These are phyloP conservation scores for Cadophora luteo-olivacea DNA, from an alignment of 2,329 filamentous ascomycete species.

Conservation along the genomic window DNA sequence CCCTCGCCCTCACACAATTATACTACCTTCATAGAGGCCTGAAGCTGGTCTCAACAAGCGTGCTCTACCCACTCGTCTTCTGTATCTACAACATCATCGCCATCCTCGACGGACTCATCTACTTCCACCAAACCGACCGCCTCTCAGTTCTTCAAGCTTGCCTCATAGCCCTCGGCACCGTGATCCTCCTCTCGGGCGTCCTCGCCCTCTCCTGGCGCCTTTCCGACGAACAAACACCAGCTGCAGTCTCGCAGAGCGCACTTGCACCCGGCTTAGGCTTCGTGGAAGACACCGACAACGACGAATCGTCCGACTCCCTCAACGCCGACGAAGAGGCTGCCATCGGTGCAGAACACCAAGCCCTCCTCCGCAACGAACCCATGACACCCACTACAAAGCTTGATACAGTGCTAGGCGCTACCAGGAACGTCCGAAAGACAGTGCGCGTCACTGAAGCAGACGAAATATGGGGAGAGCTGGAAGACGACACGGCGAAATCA, in stretches of 20 bases:
- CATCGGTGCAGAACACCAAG: conserved; percentile 41
- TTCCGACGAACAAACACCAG: conserved; percentile 74
- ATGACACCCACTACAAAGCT: conserved; percentile 43
- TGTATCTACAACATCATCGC: conserved; percentile 99
- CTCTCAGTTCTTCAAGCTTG: conserved; percentile 78
- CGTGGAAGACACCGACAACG: conserved; percentile 71
- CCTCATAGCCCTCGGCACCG: conserved; percentile 85
- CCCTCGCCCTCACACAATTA: conserved; percentile 84
- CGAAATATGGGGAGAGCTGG: conserved; percentile 88
- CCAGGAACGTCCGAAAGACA: conserved; percentile 39
- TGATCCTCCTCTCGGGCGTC: conserved; percentile 85
- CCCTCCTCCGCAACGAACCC: conserved; percentile 41
- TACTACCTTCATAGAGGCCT: conserved; percentile 95
- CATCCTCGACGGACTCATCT: conserved; percentile 95
- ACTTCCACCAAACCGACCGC: conserved; percentile 87
- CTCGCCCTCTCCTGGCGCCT: conserved; percentile 93
- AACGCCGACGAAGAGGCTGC: conserved; percentile 45
- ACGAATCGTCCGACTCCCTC: conserved; percentile 57
- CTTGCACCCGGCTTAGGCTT: conserved; percentile 85
- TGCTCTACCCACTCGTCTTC: conserved; percentile 96
- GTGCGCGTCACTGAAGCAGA: conserved; percentile 63
- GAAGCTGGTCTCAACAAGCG: conserved; percentile 92
- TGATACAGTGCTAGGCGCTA: conserved; percentile 42
- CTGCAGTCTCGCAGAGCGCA: conserved; percentile 67
- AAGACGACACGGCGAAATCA: conserved; percentile 66